Evolutionary conservation across 306 rosid genomes (phyloP), one percentile per base, ranked within the genome.

Genomic region (Trifolium fragiferum): DNA sequence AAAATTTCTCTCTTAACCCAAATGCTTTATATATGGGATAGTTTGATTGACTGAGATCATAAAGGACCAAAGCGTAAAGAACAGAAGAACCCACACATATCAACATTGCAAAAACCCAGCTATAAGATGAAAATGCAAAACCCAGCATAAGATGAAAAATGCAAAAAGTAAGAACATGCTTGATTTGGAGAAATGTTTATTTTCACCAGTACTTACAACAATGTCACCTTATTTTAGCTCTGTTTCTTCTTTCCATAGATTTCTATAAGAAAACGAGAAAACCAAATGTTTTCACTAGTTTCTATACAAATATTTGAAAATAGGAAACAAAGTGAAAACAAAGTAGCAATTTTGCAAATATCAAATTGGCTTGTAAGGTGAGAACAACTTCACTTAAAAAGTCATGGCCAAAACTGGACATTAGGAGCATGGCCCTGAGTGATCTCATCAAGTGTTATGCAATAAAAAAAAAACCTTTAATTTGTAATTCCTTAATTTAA

Each of bases 41-140:
- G 11, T 40, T 72, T 64, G 66, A 9, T 75, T 57, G 65, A 13
- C 4, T 2, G 0, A 63, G 9, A 51, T 21, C 53, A 30, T 79
- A 78, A 19, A 59, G 10, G 37, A 83, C 23, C 66, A 68, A 66
- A 76, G 32, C 59, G 4, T 11, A 23, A 18, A 41, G 55, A 14
- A 57, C 53, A 44, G 4, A 62, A 53, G 6, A 43, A 53, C 49
- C 72, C 38, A 70, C 70, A 8, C 30, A 69, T 57, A 46, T 15
- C 53, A 60, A 70, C 47, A 75, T 55, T 53, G 18, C 41, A 49
- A 6, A 49, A 15, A 66, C 20, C 76, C 40, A 60, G 44, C 70
- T 33, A 32, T 11, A 65, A 72, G 4, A 19, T 19, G 4, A 25
- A 72, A 37, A 46, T 37, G 20, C 30, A 20, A 55, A 68, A 68